These are phyloP conservation scores for Botryotinia narcissicola DNA, from an alignment of 2,329 filamentous ascomycete genomes.

Conservation along the genomic window DNA sequence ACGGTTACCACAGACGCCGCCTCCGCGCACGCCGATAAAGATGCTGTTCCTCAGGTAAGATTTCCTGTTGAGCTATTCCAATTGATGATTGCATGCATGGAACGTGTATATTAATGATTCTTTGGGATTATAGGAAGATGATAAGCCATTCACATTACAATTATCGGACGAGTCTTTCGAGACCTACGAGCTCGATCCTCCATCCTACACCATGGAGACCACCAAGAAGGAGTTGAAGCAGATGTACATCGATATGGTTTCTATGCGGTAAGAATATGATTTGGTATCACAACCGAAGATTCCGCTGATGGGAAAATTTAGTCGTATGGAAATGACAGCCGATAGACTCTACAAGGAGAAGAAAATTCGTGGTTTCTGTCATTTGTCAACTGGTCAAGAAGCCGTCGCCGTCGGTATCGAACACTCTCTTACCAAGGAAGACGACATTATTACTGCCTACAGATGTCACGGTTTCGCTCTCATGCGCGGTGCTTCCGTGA, in stretches of 20 bases:
- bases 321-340: conserved; percentile 99
- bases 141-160: conserved; percentile 86
- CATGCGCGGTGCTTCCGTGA: conserved; percentile 89
- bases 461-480: conserved; percentile 97
- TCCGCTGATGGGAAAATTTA: conserved; percentile 41
- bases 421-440: conserved; percentile 84
- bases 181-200: conserved; percentile 97
- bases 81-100: conserved; percentile 14
- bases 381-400: conserved; percentile 96
- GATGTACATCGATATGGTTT: conserved; percentile 99
- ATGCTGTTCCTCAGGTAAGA: conserved; percentile 63
- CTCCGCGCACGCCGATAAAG: conserved; percentile 82
- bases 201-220: conserved; percentile 84
- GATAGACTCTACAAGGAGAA: conserved; percentile 99
- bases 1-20: conserved; percentile 94
- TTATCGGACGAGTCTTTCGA: conserved; percentile 99
- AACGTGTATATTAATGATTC: background rate
- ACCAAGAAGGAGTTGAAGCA: conserved; percentile 98
- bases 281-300: conserved; percentile 9
- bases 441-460: conserved; percentile 97
- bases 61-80: conserved; percentile 19
- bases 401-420: conserved; percentile 96
- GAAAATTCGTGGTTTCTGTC: conserved; percentile 99
- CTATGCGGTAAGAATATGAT: conserved; percentile 69
- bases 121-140: conserved; percentile 66